phyloP scores from a whole-genome alignment of 345 rosid genomes.

The Lumnitzera littorea region DNA sequence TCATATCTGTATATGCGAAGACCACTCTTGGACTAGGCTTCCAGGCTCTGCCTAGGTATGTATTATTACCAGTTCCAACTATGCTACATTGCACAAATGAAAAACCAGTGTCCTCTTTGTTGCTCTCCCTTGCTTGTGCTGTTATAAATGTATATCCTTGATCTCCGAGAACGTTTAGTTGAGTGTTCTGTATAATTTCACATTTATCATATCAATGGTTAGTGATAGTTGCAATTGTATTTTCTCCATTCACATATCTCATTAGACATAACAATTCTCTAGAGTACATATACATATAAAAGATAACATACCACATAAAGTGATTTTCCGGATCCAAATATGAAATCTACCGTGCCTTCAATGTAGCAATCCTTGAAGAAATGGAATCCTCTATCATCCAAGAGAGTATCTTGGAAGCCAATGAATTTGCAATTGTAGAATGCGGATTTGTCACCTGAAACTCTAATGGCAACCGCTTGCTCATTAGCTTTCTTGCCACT shows the following conservation, averaged over 20 bases:
- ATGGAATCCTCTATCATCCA: neutral
- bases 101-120: slow-evolving; percentile 11
- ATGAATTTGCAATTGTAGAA: slow-evolving; percentile 18
- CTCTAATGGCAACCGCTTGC: no score
- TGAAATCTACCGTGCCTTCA: slow-evolving; percentile 74
- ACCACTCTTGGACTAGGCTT: slow-evolving; percentile 33
- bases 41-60: slow-evolving; percentile 71
- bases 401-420: no score
- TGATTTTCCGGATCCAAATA: slow-evolving; percentile 65
- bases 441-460: slow-evolving; percentile 45
- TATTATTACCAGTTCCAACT: slow-evolving; percentile 27
- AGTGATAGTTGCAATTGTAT: neutral
- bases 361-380: slow-evolving; percentile 66
- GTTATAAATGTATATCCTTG: slow-evolving; percentile 35
- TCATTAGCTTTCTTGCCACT: no score
- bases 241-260: neutral
- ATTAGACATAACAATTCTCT: no score
- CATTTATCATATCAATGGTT: neutral
- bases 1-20: slow-evolving; percentile 45
- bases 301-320: slow-evolving; percentile 37
- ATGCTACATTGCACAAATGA: slow-evolving; percentile 33
- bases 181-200: slow-evolving; percentile 23
- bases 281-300: neutral
- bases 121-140: slow-evolving; percentile 44
- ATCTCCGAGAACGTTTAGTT: slow-evolving; percentile 27